Evolutionary conservation across 2,329 filamentous ascomycete genomes (phyloP).

Genomic region (Stemphylium vesicarium): DNA sequence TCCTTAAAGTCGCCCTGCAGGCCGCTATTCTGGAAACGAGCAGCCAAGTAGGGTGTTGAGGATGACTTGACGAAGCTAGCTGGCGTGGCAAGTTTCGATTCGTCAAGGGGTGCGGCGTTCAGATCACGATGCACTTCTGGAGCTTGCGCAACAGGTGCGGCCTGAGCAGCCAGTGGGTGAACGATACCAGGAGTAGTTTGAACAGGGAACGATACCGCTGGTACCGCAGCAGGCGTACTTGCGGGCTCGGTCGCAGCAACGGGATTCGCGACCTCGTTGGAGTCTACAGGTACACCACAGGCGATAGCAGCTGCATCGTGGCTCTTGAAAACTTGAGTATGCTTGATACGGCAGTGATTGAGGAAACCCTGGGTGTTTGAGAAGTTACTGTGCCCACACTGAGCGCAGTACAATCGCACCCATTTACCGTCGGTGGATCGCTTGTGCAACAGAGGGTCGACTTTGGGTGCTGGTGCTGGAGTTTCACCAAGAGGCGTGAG

Average conservation of each 20-base stretch:
- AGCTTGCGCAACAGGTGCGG: conserved; percentile 33
- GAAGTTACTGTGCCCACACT: conserved; percentile 90
- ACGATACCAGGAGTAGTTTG: conserved; percentile 42
- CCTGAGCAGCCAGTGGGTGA: conserved; percentile 42
- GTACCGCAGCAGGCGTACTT: conserved; percentile 33
- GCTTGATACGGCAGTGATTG: conserved; percentile 96
- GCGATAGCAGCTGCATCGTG: conserved; percentile 92
- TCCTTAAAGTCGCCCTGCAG: conserved; percentile 50
- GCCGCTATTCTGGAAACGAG: conserved; percentile 49
- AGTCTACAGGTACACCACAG: conserved; percentile 82
- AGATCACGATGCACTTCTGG: conserved; percentile 43
- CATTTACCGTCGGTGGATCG: conserved; percentile 80
- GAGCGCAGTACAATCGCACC: conserved; percentile 86
- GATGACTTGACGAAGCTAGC: conserved; percentile 47
- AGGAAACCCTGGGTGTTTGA: conserved; percentile 98
- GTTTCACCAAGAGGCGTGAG: conserved; percentile 51
- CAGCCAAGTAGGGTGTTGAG: conserved; percentile 52
- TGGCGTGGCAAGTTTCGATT: conserved; percentile 17
- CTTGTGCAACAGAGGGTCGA: conserved; percentile 82
- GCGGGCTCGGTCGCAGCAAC: conserved; percentile 42
- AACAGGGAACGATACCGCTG: conserved; percentile 38
- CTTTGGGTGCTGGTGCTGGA: conserved; percentile 64
- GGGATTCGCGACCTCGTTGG: conserved; percentile 59
- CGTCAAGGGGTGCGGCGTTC: conserved; percentile 25
- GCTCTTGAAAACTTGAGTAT: conserved; percentile 91